Conservation (phyloP, 768 basidiomycete species). For the Lentinula boryana region DNA sequence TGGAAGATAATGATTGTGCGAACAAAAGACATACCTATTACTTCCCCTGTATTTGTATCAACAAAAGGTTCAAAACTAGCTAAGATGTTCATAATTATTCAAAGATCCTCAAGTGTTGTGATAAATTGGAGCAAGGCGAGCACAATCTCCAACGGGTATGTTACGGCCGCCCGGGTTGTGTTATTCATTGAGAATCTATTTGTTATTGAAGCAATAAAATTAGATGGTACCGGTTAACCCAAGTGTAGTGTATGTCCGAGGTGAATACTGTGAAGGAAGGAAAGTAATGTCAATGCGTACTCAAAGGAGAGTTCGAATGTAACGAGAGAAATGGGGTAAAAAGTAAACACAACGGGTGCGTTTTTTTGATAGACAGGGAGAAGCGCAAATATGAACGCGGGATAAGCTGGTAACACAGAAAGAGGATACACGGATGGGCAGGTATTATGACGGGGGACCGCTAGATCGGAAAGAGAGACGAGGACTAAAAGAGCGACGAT, state of each 20-base stretch:
- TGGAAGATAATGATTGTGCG: too few species aligned
- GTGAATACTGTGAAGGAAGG: not conserved
- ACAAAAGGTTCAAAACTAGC: too few species aligned
- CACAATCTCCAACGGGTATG: too few species aligned
- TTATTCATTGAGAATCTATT: too few species aligned
- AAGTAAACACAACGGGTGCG: not conserved
- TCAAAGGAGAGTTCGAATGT: not conserved
- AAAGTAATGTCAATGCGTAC: not conserved
- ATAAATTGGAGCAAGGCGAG: too few species aligned
- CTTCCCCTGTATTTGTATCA: too few species aligned
- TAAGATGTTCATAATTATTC: too few species aligned
- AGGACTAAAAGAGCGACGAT: not conserved
- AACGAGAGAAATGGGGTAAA: not conserved
- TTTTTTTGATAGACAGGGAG: not conserved
- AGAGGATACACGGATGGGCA: not conserved
- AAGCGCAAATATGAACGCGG: not conserved
- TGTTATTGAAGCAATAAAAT: not conserved
- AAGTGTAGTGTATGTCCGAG: not conserved
- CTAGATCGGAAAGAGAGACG: not conserved
- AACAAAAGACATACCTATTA: too few species aligned
- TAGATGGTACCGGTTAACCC: not conserved
- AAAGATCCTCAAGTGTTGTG: too few species aligned
- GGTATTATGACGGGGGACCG: not conserved
- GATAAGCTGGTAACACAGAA: not conserved
- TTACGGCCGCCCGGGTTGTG: too few species aligned